These are phyloP conservation scores for Claviceps fusiformis DNA, from an alignment of 2,329 filamentous ascomycete genomes.

Conservation along the genomic window DNA sequence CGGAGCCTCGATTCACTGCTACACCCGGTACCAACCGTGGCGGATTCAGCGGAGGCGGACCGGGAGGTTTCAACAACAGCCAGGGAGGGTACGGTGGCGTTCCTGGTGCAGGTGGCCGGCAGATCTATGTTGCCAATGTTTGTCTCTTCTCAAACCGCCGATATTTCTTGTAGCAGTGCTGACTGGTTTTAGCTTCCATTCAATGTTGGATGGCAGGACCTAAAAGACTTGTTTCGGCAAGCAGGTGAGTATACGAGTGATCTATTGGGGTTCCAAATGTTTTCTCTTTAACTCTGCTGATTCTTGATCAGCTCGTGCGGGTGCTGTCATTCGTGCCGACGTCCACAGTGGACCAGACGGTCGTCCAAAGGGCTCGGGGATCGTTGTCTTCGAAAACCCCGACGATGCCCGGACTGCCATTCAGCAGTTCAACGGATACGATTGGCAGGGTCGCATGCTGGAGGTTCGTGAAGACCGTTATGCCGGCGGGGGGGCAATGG, in stretches of 20 bases:
- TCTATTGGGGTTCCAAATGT: background rate
- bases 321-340: slow-evolving; percentile 83
- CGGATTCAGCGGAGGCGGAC: slow-evolving; percentile 43
- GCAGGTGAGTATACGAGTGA: slow-evolving; percentile 54
- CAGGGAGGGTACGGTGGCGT: slow-evolving; percentile 39
- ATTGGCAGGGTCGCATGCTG: slow-evolving; percentile 88
- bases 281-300: background rate
- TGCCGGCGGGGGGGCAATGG: slow-evolving; percentile 50
- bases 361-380: slow-evolving; percentile 89
- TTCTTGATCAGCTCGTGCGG: slow-evolving; percentile 37
- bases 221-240: slow-evolving; percentile 97
- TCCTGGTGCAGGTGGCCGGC: slow-evolving; percentile 49
- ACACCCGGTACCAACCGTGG: slow-evolving; percentile 50
- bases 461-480: slow-evolving; percentile 96
- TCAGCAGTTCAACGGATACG: slow-evolving; percentile 94
- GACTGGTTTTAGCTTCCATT: slow-evolving; percentile 63
- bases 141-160: slow-evolving; percentile 35
- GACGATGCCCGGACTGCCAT: slow-evolving; percentile 95
- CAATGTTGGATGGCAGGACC: slow-evolving; percentile 95
- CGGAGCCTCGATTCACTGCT: slow-evolving; percentile 89
- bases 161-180: slow-evolving; percentile 1
- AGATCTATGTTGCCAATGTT: slow-evolving; percentile 98
- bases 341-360: slow-evolving; percentile 87
- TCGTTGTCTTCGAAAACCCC: slow-evolving; percentile 88
- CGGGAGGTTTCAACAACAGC: slow-evolving; percentile 35